Evolutionary conservation across 78 protist genomes (phyloP).

Genomic region (Monosiga brevicollis): DNA sequence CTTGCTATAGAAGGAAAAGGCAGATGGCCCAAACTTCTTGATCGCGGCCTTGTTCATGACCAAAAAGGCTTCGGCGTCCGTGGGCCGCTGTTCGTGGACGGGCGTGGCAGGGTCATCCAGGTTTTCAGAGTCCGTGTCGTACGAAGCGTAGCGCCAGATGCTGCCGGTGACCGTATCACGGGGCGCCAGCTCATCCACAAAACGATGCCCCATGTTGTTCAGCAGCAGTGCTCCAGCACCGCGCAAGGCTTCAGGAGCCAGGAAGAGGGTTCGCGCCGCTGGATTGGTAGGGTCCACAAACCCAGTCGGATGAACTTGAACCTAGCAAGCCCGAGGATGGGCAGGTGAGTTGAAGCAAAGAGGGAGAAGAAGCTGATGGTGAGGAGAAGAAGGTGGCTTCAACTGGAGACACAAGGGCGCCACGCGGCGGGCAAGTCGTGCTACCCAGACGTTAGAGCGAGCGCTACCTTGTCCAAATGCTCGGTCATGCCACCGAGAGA

Average conservation of each 20-base stretch:
- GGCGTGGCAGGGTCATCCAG: no score
- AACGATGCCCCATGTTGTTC: conserved; percentile 44
- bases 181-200: conserved; percentile 57
- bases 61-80: conserved; percentile 5
- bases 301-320: conserved; percentile 82
- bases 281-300: conserved; percentile 57
- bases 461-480: conserved; percentile 15
- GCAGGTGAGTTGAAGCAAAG: no score
- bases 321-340: no score
- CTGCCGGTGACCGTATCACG: conserved; percentile 53
- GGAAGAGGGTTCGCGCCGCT: conserved; percentile 27
- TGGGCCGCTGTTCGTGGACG: background rate
- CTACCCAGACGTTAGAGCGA: no score
- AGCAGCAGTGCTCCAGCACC: conserved; percentile 71
- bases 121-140: no score
- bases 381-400: no score
- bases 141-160: no score
- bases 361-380: no score
- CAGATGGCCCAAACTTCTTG: conserved; percentile 11
- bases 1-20: conserved; percentile 33
- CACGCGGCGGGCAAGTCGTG: no score
- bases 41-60: conserved; percentile 12
- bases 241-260: conserved; percentile 77
- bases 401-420: no score
- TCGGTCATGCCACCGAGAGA: background rate